Conservation (phyloP, 2,329 filamentous ascomycete genomes). For the Colletotrichum neosansevieriae region DNA sequence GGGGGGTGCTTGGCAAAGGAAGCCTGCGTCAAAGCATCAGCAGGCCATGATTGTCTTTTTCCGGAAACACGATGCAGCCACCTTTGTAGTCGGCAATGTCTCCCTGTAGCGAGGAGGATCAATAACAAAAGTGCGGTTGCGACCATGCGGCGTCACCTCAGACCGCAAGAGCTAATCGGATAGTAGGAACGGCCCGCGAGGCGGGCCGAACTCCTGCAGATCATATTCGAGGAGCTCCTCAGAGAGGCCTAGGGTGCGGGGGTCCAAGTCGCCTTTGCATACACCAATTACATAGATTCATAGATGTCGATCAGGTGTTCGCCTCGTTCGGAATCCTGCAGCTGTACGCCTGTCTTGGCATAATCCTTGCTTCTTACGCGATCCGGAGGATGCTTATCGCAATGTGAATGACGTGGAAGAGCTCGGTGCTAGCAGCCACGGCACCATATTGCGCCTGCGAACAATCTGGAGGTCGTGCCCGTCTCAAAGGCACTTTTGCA, state of each 20-base stretch:
- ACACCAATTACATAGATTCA: neutral
- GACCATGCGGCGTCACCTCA: conserved; percentile 7
- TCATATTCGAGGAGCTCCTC: neutral
- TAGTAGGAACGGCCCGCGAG: neutral
- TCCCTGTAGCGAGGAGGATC: neutral
- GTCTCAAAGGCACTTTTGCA: too few species aligned
- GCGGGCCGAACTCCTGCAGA: conserved; percentile 12
- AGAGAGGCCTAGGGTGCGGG: conserved; percentile 6
- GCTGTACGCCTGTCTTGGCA: neutral
- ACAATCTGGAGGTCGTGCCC: too few species aligned
- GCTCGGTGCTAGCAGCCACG: neutral
- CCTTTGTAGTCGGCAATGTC: neutral
- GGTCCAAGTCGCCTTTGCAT: neutral
- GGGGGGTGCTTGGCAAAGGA: too few species aligned
- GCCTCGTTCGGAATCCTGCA: conserved; percentile 4
- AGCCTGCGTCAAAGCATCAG: too few species aligned
- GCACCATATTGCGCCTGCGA: too few species aligned
- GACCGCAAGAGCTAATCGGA: neutral
- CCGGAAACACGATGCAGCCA: neutral
- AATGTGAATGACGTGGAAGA: neutral
- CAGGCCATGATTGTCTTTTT: too few species aligned
- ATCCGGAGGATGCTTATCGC: neutral
- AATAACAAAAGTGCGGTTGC: conserved; percentile 19
- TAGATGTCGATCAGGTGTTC: neutral
- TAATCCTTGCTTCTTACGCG: neutral